phyloP scores from a whole-genome alignment of 345 rosid genomes.

The Murraya paniculata region DNA sequence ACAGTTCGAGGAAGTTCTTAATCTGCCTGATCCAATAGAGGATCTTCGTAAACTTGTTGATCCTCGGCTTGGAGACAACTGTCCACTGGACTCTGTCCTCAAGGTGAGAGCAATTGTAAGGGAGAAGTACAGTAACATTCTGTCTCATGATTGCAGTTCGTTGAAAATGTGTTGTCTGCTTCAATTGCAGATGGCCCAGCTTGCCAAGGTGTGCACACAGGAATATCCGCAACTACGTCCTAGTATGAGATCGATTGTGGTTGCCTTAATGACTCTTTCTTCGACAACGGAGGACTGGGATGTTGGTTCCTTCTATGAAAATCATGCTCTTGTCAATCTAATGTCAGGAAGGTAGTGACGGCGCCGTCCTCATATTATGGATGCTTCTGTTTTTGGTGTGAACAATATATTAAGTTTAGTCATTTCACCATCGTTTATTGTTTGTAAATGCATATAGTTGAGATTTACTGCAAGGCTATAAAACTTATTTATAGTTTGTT shows the following conservation, averaged over 20 bases:
- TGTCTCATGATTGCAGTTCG: background rate
- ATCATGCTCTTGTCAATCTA: slow-evolving; percentile 65
- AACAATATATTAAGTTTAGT: too few relatives aligned
- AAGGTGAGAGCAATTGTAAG: slow-evolving; percentile 46
- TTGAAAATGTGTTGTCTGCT: slow-evolving; percentile 3
- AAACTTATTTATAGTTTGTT: background rate
- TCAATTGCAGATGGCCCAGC: slow-evolving; percentile 73
- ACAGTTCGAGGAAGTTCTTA: slow-evolving; percentile 78
- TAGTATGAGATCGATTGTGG: slow-evolving; percentile 86
- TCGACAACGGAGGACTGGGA: slow-evolving; percentile 88
- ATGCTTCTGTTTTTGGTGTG: too few relatives aligned
- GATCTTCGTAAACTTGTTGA: slow-evolving; percentile 62
- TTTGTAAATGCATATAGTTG: background rate
- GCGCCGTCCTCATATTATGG: background rate
- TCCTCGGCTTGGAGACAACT: slow-evolving; percentile 70
- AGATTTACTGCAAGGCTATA: background rate
- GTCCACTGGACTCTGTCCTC: slow-evolving; percentile 61
- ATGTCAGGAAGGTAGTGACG: slow-evolving; percentile 68
- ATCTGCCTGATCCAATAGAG: slow-evolving; percentile 53
- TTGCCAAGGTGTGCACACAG: slow-evolving; percentile 84
- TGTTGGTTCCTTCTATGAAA: slow-evolving; percentile 60
- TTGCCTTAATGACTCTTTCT: slow-evolving; percentile 79
- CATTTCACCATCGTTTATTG: too few relatives aligned
- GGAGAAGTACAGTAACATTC: background rate
- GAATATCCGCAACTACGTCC: slow-evolving; percentile 81